phyloP scores from a whole-genome alignment of 1,284 basidiomycete species.

The Phellopilus nigrolimitatus region DNA sequence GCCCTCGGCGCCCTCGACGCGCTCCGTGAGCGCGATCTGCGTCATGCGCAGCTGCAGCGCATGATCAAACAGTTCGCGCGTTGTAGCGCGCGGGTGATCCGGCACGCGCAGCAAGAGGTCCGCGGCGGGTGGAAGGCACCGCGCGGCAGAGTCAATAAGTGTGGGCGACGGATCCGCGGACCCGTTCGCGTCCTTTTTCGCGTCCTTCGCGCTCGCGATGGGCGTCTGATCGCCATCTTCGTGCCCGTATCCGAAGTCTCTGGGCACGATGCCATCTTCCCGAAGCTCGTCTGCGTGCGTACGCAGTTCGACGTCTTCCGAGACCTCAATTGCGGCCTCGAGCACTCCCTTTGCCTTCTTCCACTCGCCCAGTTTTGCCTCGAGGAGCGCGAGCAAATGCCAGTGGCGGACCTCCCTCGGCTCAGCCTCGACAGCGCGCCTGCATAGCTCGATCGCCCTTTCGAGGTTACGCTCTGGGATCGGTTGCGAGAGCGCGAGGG shows the following conservation, averaged over 20 bases:
- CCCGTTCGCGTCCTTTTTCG: conserved; percentile 17
- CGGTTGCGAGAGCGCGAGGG: conserved; percentile 68
- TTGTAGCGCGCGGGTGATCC: conserved; percentile 49
- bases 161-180: conserved; percentile 15
- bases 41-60: conserved; percentile 87
- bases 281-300: conserved; percentile 26
- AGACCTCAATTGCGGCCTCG: conserved; percentile 60
- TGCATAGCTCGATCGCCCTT: conserved; percentile 64
- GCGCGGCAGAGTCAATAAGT: conserved; percentile 35
- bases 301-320: conserved; percentile 40
- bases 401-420: conserved; percentile 75
- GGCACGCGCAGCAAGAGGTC: conserved; percentile 48
- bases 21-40: conserved; percentile 78
- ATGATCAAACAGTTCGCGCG: conserved; percentile 68
- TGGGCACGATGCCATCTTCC: conserved; percentile 14
- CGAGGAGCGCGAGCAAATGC: conserved; percentile 86
- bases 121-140: conserved; percentile 41
- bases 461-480: conserved; percentile 63
- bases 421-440: conserved; percentile 73
- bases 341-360: conserved; percentile 72
- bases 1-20: conserved; percentile 80
- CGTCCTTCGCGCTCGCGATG: conserved; percentile 10
- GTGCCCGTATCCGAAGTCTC: conserved; percentile 9
- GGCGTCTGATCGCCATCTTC: conserved; percentile 9
- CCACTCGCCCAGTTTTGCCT: conserved; percentile 82